Evolutionary conservation across 768 basidiomycete genomes (phyloP).

Genomic region (Ephemerocybe angulata): DNA sequence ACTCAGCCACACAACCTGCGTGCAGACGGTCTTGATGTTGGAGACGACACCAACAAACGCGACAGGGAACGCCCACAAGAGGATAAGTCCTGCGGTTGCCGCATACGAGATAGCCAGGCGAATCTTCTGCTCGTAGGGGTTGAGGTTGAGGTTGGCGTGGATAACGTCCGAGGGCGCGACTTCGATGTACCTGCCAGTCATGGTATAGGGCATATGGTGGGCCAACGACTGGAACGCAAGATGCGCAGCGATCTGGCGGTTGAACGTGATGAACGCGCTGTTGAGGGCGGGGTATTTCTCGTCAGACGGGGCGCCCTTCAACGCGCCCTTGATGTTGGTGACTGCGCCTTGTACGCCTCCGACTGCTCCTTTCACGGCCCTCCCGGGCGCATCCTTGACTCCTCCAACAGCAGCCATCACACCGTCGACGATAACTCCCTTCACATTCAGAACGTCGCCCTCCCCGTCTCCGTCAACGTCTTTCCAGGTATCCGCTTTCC

Average conservation of each 20-base stretch:
- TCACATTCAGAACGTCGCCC: conserved; percentile 13
- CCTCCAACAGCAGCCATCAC: conserved; percentile 19
- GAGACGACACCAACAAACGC: conserved; percentile 84
- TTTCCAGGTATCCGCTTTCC: conserved; percentile 8
- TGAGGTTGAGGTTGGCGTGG: conserved; percentile 86
- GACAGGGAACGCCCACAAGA: conserved; percentile 87
- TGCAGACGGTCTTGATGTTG: conserved; percentile 71
- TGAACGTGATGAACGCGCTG: conserved; percentile 87
- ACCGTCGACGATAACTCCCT: conserved; percentile 10
- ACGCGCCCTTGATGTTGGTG: conserved; percentile 11
- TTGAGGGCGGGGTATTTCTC: conserved; percentile 53
- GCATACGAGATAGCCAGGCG: conserved; percentile 68
- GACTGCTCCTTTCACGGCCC: conserved; percentile 9
- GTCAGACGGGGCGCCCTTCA: conserved; percentile 19
- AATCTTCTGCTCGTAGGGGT: conserved; percentile 78
- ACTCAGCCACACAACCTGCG: conserved; percentile 61
- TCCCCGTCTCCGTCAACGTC: conserved; percentile 12
- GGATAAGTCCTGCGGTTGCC: conserved; percentile 72
- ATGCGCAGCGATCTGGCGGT: conserved; percentile 90
- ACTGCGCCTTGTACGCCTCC: conserved; percentile 18
- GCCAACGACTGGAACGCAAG: conserved; percentile 71
- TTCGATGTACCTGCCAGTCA: conserved; percentile 75
- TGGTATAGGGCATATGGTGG: conserved; percentile 80
- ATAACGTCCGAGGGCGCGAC: conserved; percentile 87
- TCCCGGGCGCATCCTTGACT: conserved; percentile 5